Evolutionary conservation across 2,329 filamentous ascomycete species (phyloP).

Genomic region (Madurella fahalii): DNA sequence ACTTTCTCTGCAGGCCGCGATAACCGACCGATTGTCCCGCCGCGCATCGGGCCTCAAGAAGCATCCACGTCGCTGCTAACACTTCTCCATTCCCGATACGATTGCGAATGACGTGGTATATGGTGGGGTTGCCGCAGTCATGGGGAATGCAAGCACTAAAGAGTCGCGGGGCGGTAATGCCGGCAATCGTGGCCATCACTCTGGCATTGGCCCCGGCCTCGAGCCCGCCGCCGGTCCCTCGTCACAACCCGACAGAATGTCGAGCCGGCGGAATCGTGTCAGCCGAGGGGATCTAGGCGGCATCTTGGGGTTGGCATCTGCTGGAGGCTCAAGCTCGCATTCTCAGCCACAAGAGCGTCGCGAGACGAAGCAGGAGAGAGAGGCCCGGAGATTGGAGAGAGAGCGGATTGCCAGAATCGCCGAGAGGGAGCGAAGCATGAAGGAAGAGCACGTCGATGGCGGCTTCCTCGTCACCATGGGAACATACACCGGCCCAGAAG

Average conservation of each 20-base stretch:
- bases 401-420: conserved; percentile 71
- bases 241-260: conserved; percentile 20
- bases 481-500: conserved; percentile 86
- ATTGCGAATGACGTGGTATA: conserved; percentile 6
- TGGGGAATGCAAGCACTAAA: conserved; percentile 36
- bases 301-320: conserved; percentile 41
- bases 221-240: conserved; percentile 22
- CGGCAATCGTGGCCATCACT: conserved; percentile 24
- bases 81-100: neutral
- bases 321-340: conserved; percentile 36
- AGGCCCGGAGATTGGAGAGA: conserved; percentile 78
- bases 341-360: conserved; percentile 55
- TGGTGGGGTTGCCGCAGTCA: conserved; percentile 15
- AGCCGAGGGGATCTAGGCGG: conserved; percentile 45
- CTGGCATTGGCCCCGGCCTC: conserved; percentile 15
- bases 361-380: conserved; percentile 87
- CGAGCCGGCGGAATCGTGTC: conserved; percentile 29
- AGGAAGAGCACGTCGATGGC: conserved; percentile 88
- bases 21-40: neutral
- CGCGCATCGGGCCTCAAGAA: neutral
- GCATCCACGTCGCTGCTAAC: neutral
- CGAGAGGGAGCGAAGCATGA: conserved; percentile 86
- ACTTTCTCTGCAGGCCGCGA: neutral
- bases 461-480: conserved; percentile 92
- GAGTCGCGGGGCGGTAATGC: conserved; percentile 31